Evolutionary conservation across 2,329 filamentous ascomycete genomes (phyloP).

Genomic region (Colletotrichum navitas): DNA sequence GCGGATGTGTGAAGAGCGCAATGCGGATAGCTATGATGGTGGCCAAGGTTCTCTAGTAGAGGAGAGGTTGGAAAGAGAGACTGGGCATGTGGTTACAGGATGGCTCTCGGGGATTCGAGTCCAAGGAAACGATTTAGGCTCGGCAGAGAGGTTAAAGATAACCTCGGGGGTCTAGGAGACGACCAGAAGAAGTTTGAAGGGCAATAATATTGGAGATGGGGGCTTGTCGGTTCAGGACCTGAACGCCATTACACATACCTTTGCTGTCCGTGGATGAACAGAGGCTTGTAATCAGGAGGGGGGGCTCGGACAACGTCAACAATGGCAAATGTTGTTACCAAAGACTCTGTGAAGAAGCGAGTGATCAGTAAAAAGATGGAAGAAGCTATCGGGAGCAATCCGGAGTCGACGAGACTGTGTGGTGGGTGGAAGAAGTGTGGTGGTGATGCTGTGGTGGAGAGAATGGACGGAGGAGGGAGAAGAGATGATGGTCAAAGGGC

Average conservation of each 20-base stretch:
- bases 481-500: constrained; percentile 42
- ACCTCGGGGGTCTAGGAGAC: neutral
- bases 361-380: constrained; percentile 68
- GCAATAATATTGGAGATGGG: neutral
- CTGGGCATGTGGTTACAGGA: neutral
- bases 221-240: neutral
- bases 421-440: constrained; percentile 46
- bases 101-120: neutral
- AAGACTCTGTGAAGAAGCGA: constrained; percentile 67
- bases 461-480: constrained; percentile 43
- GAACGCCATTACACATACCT: constrained; percentile 31
- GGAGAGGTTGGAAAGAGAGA: too few species aligned
- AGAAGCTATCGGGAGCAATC: constrained; percentile 69
- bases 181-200: neutral
- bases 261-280: constrained; percentile 41
- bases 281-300: constrained; percentile 45
- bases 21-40: neutral
- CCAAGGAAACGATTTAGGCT: neutral
- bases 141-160: neutral
- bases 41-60: too few species aligned
- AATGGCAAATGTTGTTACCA: constrained; percentile 63
- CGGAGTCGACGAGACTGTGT: constrained; percentile 56
- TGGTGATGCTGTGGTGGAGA: constrained; percentile 60
- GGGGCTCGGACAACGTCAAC: constrained; percentile 44
- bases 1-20: neutral